These are phyloP conservation scores for Domatiomyces catenatus DNA, from an alignment of 2,329 filamentous ascomycete species.

Conservation along the genomic window DNA sequence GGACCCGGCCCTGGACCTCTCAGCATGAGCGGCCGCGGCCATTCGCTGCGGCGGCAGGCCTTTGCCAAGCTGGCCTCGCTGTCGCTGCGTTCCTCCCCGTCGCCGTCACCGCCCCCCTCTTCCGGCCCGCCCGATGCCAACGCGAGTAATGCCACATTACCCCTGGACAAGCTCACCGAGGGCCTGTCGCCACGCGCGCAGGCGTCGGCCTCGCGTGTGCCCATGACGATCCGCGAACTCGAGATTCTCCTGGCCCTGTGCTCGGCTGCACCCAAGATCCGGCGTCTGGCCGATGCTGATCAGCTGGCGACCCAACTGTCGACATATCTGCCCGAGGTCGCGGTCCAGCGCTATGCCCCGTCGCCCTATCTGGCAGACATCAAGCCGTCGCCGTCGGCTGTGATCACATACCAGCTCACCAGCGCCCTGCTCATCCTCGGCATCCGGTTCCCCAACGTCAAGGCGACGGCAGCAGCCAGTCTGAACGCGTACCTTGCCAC, in stretches of 20 bases:
- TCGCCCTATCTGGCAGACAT: slow-evolving; percentile 73
- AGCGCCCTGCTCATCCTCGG: slow-evolving; percentile 70
- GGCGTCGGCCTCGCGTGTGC: slow-evolving; percentile 24
- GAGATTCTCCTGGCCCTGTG: slow-evolving; percentile 84
- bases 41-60: slow-evolving; percentile 25
- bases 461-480: slow-evolving; percentile 48
- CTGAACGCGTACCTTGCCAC: slow-evolving; percentile 59
- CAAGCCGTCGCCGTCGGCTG: slow-evolving; percentile 78
- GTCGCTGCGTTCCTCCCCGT: slow-evolving; percentile 22
- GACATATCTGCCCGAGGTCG: slow-evolving; percentile 73
- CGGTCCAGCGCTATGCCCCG: slow-evolving; percentile 58
- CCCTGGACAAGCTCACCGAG: slow-evolving; percentile 23
- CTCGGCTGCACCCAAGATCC: slow-evolving; percentile 66
- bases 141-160: slow-evolving; percentile 18
- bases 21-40: background rate
- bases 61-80: slow-evolving; percentile 30
- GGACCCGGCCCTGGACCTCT: background rate
- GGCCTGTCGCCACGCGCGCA: slow-evolving; percentile 20
- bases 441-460: slow-evolving; percentile 52
- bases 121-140: background rate
- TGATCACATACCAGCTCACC: slow-evolving; percentile 62
- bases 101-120: background rate
- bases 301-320: slow-evolving; percentile 64
- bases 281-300: slow-evolving; percentile 55
- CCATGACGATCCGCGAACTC: slow-evolving; percentile 63